phyloP scores from a whole-genome alignment of 345 rosid genomes.

The Dovyalis caffra region DNA sequence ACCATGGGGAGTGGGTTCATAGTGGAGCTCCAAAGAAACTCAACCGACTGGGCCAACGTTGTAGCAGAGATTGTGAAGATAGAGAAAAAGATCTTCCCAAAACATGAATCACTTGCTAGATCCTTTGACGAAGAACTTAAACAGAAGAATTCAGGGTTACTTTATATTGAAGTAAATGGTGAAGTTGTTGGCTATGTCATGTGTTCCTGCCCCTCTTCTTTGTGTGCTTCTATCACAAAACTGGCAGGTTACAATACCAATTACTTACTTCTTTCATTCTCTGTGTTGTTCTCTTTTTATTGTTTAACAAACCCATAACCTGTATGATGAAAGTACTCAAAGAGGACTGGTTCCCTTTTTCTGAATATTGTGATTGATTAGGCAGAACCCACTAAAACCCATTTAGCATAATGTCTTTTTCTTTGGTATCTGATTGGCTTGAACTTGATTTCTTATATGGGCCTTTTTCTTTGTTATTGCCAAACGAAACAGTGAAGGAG shows the following conservation, averaged over 20 bases:
- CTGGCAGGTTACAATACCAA: constrained; percentile 58
- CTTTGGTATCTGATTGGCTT: background rate
- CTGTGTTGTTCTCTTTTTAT: background rate
- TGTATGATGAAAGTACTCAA: constrained; percentile 50
- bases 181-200: constrained; percentile 61
- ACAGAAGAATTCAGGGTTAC: constrained; percentile 66
- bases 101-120: constrained; percentile 75
- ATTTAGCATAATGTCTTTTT: background rate
- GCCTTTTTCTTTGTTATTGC: background rate
- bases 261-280: background rate
- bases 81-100: constrained; percentile 72
- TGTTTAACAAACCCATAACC: constrained; percentile 8
- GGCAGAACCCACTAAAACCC: background rate
- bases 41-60: constrained; percentile 35
- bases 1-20: constrained; percentile 33
- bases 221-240: constrained; percentile 68
- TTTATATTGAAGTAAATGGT: constrained; percentile 43
- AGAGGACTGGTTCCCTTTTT: background rate
- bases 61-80: constrained; percentile 66
- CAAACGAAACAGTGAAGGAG: constrained; percentile 58
- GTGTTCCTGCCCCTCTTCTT: constrained; percentile 75
- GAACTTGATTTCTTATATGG: constrained; percentile 1
- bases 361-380: background rate
- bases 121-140: constrained; percentile 67
- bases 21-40: constrained; percentile 51